Evolutionary conservation across 345 rosid genomes (phyloP), one percentile per base, ranked within the genome.

Genomic region (Salix udensis): DNA sequence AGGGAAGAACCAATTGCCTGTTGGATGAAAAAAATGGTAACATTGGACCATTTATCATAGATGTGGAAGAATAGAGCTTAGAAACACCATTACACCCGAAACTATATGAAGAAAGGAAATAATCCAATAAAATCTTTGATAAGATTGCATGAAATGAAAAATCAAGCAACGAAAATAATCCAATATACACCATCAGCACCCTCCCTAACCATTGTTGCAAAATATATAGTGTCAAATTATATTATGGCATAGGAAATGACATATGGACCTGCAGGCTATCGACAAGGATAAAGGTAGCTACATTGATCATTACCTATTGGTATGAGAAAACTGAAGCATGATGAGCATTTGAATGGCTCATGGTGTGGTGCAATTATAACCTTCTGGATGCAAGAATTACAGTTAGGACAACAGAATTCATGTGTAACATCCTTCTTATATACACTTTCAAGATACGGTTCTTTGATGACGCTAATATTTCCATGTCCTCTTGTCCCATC

Each of bases 391-490:
- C 77, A 78, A 60, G 70, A 13, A 15, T 73, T 18, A 14, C 81
- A 78, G 15, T 72, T 68, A 60, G 81, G 70, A 73, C 81, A 73
- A 53, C 13, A 58, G 74, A 78, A 78, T 30, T 78, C 53, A 4
- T 60, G 77, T 5, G 70, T 16, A 14, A 7, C 64, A 23, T 26
- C 28, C 69, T 73, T 78, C 74, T 73, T 28, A 34, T 7, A 42
- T 12, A 73, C 68, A 3, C 16, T 18, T n/a, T 73, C 74, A 65
- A 78, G 69, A 46, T 16, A 34, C 62, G 68, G 3, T 31, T 78
- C 80, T 11, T 12, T 2, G 58, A 14, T 18, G 3, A 1, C 39
- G 60, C 37, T 67, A n/a, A 1, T 9, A 18, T 37, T 16, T 52
- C 46, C 70, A 30, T 8, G 7, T 48, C 16, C 26, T 26, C 26